phyloP scores from a whole-genome alignment of 2,329 filamentous ascomycete genomes.

The Pestalotiopsis sp. region DNA sequence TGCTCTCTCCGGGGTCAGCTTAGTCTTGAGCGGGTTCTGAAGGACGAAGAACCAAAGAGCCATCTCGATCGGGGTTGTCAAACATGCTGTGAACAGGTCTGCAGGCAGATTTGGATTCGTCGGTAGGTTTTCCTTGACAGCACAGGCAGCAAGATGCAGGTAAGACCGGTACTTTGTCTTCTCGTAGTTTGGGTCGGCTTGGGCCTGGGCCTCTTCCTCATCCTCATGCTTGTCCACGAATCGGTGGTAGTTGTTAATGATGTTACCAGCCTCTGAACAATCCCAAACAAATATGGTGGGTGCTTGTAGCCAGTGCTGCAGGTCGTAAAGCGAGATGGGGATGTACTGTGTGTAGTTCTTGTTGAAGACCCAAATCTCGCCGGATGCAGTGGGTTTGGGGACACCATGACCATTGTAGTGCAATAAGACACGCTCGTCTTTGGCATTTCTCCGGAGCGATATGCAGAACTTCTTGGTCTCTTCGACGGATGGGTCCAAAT shows the following conservation, averaged over 20 bases:
- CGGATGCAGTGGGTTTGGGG: constrained; percentile 89
- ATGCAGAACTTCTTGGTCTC: constrained; percentile 97
- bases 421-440: constrained; percentile 93
- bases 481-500: constrained; percentile 93
- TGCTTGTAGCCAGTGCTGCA: constrained; percentile 93
- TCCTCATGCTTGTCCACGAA: constrained; percentile 94
- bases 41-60: constrained; percentile 94
- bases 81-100: constrained; percentile 91
- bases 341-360: constrained; percentile 99
- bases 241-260: constrained; percentile 90
- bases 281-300: constrained; percentile 98
- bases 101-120: constrained; percentile 92
- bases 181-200: constrained; percentile 78
- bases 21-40: constrained; percentile 75
- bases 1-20: constrained; percentile 76
- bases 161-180: constrained; percentile 70
- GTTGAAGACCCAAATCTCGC: constrained; percentile 99
- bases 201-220: constrained; percentile 76
- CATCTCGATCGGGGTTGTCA: constrained; percentile 97
- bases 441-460: constrained; percentile 85
- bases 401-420: constrained; percentile 99
- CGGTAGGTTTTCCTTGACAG: constrained; percentile 86
- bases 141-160: constrained; percentile 91
- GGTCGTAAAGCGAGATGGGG: constrained; percentile 89
- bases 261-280: constrained; percentile 94